These are phyloP conservation scores for Komagataea norvegica DNA, from an alignment of 1,139 yeast species.

Conservation along the genomic window DNA sequence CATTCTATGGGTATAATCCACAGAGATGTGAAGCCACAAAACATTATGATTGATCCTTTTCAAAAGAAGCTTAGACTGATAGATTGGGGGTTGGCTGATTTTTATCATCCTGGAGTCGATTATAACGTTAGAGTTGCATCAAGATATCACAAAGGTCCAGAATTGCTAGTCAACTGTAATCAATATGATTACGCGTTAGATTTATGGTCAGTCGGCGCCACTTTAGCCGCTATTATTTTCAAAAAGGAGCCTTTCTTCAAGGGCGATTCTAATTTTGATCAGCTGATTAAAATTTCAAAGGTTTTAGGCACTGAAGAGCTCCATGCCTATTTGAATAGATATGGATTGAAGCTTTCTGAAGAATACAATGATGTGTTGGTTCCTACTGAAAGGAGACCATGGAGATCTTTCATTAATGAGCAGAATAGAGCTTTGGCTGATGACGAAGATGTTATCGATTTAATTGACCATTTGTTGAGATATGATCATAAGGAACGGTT, in stretches of 20 bases:
- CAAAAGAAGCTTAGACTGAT: slow-evolving; percentile 69
- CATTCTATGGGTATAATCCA: slow-evolving; percentile 99
- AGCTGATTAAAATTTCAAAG: slow-evolving; percentile 87
- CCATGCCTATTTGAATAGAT: slow-evolving; percentile 66
- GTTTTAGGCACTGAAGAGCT: slow-evolving; percentile 90
- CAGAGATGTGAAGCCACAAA: slow-evolving; percentile 97
- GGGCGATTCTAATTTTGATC: slow-evolving; percentile 95
- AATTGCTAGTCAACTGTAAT: slow-evolving; percentile 85
- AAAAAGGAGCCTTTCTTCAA: slow-evolving; percentile 97
- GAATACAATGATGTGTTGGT: slow-evolving; percentile 79
- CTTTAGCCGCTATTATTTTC: slow-evolving; percentile 95
- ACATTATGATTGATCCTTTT: slow-evolving; percentile 94
- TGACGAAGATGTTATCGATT: slow-evolving; percentile 64
- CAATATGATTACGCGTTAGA: slow-evolving; percentile 94
- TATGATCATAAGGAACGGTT: slow-evolving; percentile 94
- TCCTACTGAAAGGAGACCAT: slow-evolving; percentile 78
- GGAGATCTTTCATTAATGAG: slow-evolving; percentile 75
- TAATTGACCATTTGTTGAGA: slow-evolving; percentile 74
- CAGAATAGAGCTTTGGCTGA: slow-evolving; percentile 68
- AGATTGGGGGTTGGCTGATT: slow-evolving; percentile 99
- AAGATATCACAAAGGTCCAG: slow-evolving; percentile 98
- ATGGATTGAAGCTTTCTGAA: slow-evolving; percentile 67
- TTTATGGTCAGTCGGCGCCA: slow-evolving; percentile 96
- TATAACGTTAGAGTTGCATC: slow-evolving; percentile 97
- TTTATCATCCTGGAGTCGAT: slow-evolving; percentile 91